Percentiles rank a stretch among this genome's conserved stretches.
These are phyloP conservation scores for Diospyros kaki DNA, from an alignment of 148 eudicot genomes.

Conservation along the genomic window DNA sequence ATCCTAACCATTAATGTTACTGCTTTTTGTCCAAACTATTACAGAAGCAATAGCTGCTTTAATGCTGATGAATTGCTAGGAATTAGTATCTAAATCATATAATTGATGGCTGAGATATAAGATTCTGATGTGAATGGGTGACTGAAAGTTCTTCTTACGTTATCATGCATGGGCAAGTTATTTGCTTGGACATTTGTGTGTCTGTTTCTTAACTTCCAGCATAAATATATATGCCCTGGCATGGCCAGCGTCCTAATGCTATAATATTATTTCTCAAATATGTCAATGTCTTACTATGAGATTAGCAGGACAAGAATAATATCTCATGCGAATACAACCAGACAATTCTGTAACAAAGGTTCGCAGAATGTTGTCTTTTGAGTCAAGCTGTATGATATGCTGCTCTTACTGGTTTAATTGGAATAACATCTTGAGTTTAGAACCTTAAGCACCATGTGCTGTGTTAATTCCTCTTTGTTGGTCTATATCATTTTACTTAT, in stretches of 20 bases:
- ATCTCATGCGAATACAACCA: not conserved
- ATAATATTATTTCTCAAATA: too few relatives aligned
- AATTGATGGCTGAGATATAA: not conserved
- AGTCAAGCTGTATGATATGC: not conserved
- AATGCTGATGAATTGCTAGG: not conserved
- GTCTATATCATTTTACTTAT: not conserved
- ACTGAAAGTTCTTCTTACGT: not conserved
- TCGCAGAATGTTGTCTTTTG: not conserved
- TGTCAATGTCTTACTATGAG: too few relatives aligned
- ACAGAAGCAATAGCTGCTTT: not conserved
- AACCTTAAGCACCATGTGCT: not conserved
- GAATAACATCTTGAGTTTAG: too few relatives aligned
- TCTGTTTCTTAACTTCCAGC: too few relatives aligned
- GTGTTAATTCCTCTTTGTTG: not conserved
- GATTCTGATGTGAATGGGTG: not conserved
- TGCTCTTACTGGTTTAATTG: not conserved
- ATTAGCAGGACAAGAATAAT: not conserved
- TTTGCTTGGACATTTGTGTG: not conserved
- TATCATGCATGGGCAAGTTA: not conserved
- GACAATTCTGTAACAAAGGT: not conserved
- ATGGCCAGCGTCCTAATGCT: too few relatives aligned
- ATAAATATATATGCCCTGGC: too few relatives aligned
- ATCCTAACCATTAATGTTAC: not conserved
- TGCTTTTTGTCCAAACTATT: not conserved
- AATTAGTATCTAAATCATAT: not conserved